Evolutionary conservation across 2,329 filamentous ascomycete species (phyloP).

Genomic region (Clarireedia monteithiana): DNA sequence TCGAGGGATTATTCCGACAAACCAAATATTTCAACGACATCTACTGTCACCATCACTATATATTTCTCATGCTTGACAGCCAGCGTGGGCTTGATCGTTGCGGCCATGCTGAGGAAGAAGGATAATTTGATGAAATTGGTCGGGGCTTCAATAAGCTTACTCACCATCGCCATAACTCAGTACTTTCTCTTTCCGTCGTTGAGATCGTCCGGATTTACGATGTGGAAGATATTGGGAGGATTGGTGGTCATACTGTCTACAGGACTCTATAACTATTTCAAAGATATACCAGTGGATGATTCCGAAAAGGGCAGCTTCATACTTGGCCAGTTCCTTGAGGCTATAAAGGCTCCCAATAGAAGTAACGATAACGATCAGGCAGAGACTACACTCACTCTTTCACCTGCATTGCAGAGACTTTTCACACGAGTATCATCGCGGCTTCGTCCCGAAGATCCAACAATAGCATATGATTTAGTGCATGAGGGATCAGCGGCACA

Average conservation of each 20-base stretch:
- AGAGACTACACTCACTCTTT: too few species aligned
- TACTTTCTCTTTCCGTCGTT: constrained; percentile 16
- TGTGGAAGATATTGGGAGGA: constrained; percentile 15
- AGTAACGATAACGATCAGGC: too few species aligned
- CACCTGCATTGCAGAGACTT: too few species aligned
- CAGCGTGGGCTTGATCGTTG: constrained; percentile 14
- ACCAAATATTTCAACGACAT: neutral
- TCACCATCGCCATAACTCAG: constrained; percentile 17
- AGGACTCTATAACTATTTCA: constrained; percentile 20
- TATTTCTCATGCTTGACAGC: constrained; percentile 3
- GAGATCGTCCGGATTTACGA: constrained; percentile 10
- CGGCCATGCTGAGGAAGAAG: constrained; percentile 13
- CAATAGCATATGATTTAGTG: too few species aligned
- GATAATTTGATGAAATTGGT: constrained; percentile 21
- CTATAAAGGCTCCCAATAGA: too few species aligned
- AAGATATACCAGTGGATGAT: neutral
- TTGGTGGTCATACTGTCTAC: constrained; percentile 14
- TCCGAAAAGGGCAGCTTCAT: neutral
- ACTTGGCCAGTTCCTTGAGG: too few species aligned
- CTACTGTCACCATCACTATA: constrained; percentile 1
- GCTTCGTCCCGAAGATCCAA: too few species aligned
- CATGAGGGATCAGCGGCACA: too few species aligned
- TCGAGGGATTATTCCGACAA: neutral
- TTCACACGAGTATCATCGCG: too few species aligned
- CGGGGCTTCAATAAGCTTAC: constrained; percentile 14